Percentiles rank a stretch among this genome's conserved stretches.
Conservation (phyloP, 495 filamentous ascomycete genomes). For the Aspergillus steynii region DNA sequence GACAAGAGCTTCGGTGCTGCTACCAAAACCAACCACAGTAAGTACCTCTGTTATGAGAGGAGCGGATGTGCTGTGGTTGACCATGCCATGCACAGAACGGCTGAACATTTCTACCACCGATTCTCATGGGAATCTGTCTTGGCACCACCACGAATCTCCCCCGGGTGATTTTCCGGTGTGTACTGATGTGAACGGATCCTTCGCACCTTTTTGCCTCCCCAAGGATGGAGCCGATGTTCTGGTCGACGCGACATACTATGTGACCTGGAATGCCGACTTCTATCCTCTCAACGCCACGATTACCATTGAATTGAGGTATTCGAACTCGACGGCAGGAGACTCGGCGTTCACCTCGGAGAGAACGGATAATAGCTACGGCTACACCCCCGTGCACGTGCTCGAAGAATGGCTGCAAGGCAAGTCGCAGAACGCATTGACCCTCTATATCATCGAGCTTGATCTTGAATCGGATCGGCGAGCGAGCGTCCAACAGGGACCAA, state of each 20-base stretch:
- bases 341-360: constrained; percentile 38
- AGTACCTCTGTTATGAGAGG: neutral
- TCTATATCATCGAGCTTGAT: constrained; percentile 33
- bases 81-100: neutral
- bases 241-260: constrained; percentile 43
- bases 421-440: constrained; percentile 28
- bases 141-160: constrained; percentile 52
- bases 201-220: constrained; percentile 41
- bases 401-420: constrained; percentile 39
- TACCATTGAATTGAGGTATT: constrained; percentile 38
- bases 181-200: constrained; percentile 22
- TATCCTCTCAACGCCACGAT: constrained; percentile 43
- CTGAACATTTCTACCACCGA: constrained; percentile 9
- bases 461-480: constrained; percentile 24
- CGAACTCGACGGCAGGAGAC: constrained; percentile 25
- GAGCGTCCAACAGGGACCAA: constrained; percentile 28
- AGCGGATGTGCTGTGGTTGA: neutral
- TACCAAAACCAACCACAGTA: neutral
- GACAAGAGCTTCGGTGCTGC: neutral
- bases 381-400: constrained; percentile 33
- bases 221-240: constrained; percentile 33
- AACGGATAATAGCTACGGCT: constrained; percentile 40
- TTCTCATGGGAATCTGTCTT: constrained; percentile 3
- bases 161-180: constrained; percentile 45
- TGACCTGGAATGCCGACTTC: constrained; percentile 45